Conservation (phyloP, 2,329 filamentous ascomycete genomes). For the Pyricularia sp. region DNA sequence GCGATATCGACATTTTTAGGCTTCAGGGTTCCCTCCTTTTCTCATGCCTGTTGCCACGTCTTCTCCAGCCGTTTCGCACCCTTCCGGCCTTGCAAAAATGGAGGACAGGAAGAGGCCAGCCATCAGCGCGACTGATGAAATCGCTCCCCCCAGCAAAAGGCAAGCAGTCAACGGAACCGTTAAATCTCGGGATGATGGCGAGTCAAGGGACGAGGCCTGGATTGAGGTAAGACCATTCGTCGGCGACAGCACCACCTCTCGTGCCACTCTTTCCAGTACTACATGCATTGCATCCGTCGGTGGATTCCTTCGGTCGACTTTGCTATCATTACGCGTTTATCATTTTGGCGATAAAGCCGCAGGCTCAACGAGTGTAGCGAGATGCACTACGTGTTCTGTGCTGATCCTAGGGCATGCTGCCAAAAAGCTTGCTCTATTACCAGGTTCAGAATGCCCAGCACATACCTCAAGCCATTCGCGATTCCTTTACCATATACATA, state of each 20-base stretch:
- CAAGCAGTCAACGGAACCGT: slow-evolving; percentile 72
- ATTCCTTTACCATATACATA: slow-evolving; percentile 8
- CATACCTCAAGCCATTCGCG: slow-evolving; percentile 11
- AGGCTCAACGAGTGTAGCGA: slow-evolving; percentile 7
- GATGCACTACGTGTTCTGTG: slow-evolving; percentile 17
- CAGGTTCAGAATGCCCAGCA: slow-evolving; percentile 17
- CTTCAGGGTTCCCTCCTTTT: slow-evolving; percentile 23
- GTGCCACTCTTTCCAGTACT: not conserved
- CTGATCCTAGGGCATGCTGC: slow-evolving; percentile 31
- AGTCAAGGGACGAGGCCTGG: slow-evolving; percentile 47
- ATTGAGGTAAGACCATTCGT: slow-evolving; percentile 43
- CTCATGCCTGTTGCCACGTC: slow-evolving; percentile 82
- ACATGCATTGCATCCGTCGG: not conserved
- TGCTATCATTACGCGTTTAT: slow-evolving; percentile 7
- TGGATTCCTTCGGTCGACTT: not conserved
- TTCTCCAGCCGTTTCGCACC: slow-evolving; percentile 55
- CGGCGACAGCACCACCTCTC: slow-evolving; percentile 2
- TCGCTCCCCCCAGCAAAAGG: slow-evolving; percentile 81
- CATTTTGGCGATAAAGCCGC: slow-evolving; percentile 8
- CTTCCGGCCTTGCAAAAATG: slow-evolving; percentile 86
- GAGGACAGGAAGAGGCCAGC: slow-evolving; percentile 98
- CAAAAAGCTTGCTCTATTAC: slow-evolving; percentile 25
- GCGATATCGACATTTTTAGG: not conserved
- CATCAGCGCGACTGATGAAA: slow-evolving; percentile 64
- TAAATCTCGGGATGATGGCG: slow-evolving; percentile 42